Evolutionary conservation across 495 filamentous ascomycete species (phyloP).

Genomic region (Daldinia grandis): DNA sequence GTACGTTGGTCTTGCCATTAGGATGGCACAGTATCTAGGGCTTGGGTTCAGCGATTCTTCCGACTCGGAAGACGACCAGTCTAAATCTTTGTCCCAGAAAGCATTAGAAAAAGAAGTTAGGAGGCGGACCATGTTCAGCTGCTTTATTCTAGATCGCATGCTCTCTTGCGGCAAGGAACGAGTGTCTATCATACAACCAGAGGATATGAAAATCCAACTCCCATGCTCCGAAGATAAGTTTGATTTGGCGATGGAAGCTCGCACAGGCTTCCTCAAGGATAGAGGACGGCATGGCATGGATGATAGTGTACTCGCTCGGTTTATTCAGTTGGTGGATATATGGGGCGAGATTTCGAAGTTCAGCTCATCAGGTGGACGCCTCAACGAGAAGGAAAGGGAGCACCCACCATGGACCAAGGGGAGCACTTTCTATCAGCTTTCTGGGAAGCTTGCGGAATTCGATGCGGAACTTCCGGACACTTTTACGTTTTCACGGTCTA

Average conservation of each 20-base stretch:
- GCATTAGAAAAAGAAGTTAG: conserved; percentile 77
- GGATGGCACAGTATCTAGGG: conserved; percentile 74
- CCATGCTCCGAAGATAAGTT: conserved; percentile 74
- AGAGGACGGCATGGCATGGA: conserved; percentile 64
- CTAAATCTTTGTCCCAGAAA: conserved; percentile 62
- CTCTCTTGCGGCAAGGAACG: conserved; percentile 79
- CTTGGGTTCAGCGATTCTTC: conserved; percentile 68
- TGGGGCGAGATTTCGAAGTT: conserved; percentile 82
- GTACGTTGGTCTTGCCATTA: conserved; percentile 78
- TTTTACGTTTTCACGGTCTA: conserved; percentile 74
- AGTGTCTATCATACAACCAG: conserved; percentile 71
- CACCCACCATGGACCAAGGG: conserved; percentile 69
- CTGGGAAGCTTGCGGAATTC: conserved; percentile 69
- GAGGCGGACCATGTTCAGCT: conserved; percentile 86
- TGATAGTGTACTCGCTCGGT: conserved; percentile 76
- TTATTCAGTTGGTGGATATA: conserved; percentile 78
- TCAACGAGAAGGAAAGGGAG: conserved; percentile 58
- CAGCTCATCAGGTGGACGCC: conserved; percentile 76
- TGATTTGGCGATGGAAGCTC: conserved; percentile 73
- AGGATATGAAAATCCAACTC: conserved; percentile 73
- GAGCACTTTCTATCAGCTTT: conserved; percentile 70
- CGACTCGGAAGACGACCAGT: conserved; percentile 31
- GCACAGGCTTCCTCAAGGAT: conserved; percentile 58
- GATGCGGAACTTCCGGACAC: conserved; percentile 72
- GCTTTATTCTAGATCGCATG: conserved; percentile 83